Conservation (phyloP, 83 land plant genomes). For the Isoetes engelmannii region DNA sequence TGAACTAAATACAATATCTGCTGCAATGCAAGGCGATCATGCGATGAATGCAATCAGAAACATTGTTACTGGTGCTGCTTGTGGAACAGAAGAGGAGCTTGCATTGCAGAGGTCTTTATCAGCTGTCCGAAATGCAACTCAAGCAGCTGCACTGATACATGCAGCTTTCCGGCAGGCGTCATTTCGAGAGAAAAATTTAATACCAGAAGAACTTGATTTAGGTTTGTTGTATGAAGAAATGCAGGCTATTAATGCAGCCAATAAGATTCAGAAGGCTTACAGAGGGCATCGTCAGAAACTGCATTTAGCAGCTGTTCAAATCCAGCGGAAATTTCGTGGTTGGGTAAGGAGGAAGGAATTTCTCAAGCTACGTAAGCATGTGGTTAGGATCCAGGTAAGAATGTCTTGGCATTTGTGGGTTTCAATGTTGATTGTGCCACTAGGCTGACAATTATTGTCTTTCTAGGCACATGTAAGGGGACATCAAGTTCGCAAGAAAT, state of each 20-base stretch:
- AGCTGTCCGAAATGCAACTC: slow-evolving; percentile 83
- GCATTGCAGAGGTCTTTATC: slow-evolving; percentile 55
- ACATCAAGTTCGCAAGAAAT: slow-evolving; percentile 72
- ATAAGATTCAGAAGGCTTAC: slow-evolving; percentile 43
- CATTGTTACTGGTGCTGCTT: slow-evolving; percentile 17
- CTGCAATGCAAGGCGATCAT: slow-evolving; percentile 41
- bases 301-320: slow-evolving; percentile 73
- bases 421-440: background rate
- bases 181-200: slow-evolving; percentile 49
- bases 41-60: slow-evolving; percentile 26
- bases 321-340: slow-evolving; percentile 81
- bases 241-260: slow-evolving; percentile 43
- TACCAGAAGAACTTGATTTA: slow-evolving; percentile 38
- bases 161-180: slow-evolving; percentile 79
- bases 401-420: background rate
- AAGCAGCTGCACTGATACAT: slow-evolving; percentile 92
- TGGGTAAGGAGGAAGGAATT: slow-evolving; percentile 82
- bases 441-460: background rate
- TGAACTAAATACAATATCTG: slow-evolving; percentile 20
- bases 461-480: slow-evolving; percentile 89
- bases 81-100: slow-evolving; percentile 49
- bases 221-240: slow-evolving; percentile 50
- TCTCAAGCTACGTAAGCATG: slow-evolving; percentile 67
- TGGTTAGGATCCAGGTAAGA: slow-evolving; percentile 77
- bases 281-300: slow-evolving; percentile 42